A percentile compares a stretch with the other conserved stretches of the same genome.
phyloP scores from a whole-genome alignment of 2,329 filamentous ascomycete genomes.

The Pyrenophora seminiperda region DNA sequence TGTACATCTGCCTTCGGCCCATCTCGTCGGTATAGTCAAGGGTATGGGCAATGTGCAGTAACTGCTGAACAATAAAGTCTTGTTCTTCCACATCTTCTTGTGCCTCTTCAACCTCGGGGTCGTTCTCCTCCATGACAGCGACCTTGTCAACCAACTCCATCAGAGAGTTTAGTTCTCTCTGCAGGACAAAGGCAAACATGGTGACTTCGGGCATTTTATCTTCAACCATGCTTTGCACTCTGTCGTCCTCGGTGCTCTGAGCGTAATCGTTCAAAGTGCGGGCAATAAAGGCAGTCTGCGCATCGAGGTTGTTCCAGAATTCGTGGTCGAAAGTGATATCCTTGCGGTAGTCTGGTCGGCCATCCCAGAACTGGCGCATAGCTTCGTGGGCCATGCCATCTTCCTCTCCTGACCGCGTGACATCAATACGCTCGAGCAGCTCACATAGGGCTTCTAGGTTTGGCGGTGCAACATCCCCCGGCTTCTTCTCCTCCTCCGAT shows the following conservation, averaged over 20 bases:
- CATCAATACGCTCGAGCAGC: constrained; percentile 89
- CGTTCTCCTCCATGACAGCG: constrained; percentile 60
- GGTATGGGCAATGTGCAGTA: constrained; percentile 88
- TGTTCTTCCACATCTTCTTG: constrained; percentile 86
- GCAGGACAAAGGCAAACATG: constrained; percentile 83
- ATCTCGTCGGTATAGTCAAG: constrained; percentile 98
- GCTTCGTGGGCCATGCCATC: constrained; percentile 90
- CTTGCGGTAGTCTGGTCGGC: constrained; percentile 80
- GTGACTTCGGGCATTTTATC: constrained; percentile 96
- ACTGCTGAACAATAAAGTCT: constrained; percentile 94
- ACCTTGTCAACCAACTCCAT: constrained; percentile 65
- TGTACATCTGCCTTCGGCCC: constrained; percentile 93
- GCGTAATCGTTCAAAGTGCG: constrained; percentile 96
- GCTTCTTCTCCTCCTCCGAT: constrained; percentile 59
- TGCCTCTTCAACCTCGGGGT: constrained; percentile 63
- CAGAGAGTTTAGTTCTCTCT: constrained; percentile 75
- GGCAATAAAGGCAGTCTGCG: constrained; percentile 87
- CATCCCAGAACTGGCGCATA: constrained; percentile 96
- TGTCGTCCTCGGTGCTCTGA: constrained; percentile 72
- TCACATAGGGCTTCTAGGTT: constrained; percentile 86
- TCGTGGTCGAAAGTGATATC: constrained; percentile 72
- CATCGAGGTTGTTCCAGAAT: constrained; percentile 80
- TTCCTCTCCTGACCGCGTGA: constrained; percentile 87
- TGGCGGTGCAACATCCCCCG: constrained; percentile 47
- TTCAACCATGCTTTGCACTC: constrained; percentile 76